A percentile compares a stretch with the other conserved stretches of the same genome.
Conservation (phyloP, 257 asterid species). For the Rhazya stricta region DNA sequence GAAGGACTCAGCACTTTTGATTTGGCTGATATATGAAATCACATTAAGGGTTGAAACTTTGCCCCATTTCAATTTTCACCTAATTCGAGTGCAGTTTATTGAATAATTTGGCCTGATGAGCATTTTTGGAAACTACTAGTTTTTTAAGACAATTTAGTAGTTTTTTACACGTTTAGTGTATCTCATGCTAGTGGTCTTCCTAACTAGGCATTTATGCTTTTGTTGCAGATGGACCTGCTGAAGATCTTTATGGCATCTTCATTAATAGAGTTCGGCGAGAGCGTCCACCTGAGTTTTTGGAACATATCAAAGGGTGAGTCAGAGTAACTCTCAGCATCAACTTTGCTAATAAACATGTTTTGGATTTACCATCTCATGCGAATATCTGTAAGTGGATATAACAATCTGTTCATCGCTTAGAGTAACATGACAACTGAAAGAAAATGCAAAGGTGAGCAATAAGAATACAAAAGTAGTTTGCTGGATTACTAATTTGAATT, state of each 20-base stretch:
- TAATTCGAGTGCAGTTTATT: background rate
- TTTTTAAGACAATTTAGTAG: background rate
- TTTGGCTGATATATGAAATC: conserved; percentile 72
- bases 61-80: background rate
- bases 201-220: background rate
- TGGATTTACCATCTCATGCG: background rate
- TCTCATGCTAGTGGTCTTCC: background rate
- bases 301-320: conserved; percentile 80
- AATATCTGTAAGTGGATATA: background rate
- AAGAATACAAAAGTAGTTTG: background rate
- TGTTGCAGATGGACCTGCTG: conserved; percentile 90
- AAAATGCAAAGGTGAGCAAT: background rate
- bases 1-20: conserved; percentile 70
- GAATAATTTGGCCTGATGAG: background rate
- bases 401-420: background rate
- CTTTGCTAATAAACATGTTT: background rate
- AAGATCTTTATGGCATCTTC: conserved; percentile 92
- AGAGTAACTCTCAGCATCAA: background rate
- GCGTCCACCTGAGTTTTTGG: conserved; percentile 86
- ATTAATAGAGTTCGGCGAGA: conserved; percentile 91
- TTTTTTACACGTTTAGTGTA: background rate
- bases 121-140: background rate
- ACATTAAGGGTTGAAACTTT: background rate
- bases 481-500: background rate
- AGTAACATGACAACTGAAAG: background rate